Conservation (phyloP, 2,329 filamentous ascomycete species). For the Monosporascus ibericus region DNA sequence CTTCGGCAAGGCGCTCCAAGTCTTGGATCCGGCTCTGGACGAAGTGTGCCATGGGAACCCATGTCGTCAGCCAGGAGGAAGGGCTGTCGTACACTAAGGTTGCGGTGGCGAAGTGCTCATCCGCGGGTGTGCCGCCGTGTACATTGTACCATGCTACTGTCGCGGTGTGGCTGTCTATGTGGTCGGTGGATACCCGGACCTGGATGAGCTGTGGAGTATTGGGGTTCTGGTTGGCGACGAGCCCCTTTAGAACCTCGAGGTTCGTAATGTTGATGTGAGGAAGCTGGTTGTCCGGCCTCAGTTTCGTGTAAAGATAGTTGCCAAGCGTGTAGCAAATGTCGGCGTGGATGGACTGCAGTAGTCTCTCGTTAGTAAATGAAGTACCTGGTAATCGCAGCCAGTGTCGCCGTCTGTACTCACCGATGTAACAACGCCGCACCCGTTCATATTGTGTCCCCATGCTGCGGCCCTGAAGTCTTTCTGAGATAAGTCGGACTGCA, state of each 20-base stretch:
- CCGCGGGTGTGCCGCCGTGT: constrained; percentile 26
- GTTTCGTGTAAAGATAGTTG: constrained; percentile 50
- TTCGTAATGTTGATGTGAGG: constrained; percentile 29
- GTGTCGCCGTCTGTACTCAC: constrained; percentile 24
- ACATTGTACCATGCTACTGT: constrained; percentile 35
- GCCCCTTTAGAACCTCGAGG: constrained; percentile 29
- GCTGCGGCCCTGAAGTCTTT: constrained; percentile 30
- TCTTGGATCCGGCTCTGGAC: constrained; percentile 38
- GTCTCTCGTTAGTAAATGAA: background rate
- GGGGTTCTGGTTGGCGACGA: constrained; percentile 25
- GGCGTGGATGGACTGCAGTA: constrained; percentile 42
- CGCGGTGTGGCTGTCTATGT: constrained; percentile 38
- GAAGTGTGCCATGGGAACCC: constrained; percentile 51
- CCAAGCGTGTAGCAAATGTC: constrained; percentile 60
- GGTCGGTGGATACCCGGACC: constrained; percentile 26
- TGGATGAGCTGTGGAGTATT: constrained; percentile 25
- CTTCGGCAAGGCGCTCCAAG: constrained; percentile 43
- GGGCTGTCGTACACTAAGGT: constrained; percentile 46
- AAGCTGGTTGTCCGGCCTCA: constrained; percentile 36
- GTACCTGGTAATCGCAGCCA: too few relatives aligned
- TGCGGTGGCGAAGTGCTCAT: constrained; percentile 40
- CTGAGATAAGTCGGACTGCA: constrained; percentile 34
- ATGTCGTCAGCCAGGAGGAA: constrained; percentile 46
- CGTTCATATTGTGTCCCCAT: constrained; percentile 37
- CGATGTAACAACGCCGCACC: constrained; percentile 35